A percentile compares a stretch with the other conserved stretches of the same genome.
These are phyloP conservation scores for Cytospora piceae DNA, from an alignment of 2,329 filamentous ascomycete genomes.

Conservation along the genomic window DNA sequence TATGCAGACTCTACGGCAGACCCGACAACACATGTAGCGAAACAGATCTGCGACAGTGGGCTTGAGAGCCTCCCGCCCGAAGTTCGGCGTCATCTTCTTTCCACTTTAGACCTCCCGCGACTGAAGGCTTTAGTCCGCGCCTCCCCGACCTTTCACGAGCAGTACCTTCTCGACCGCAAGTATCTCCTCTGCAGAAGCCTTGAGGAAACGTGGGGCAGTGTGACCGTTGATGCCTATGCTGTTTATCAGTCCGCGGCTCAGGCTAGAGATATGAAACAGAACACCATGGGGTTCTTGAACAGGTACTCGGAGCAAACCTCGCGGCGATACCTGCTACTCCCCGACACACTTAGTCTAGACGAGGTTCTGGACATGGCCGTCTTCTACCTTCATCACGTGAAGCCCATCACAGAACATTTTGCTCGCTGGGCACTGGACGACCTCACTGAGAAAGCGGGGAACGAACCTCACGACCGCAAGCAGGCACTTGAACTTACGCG, in stretches of 20 bases:
- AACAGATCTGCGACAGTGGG: too few species aligned
- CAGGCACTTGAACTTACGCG: not conserved
- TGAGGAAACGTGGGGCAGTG: slow-evolving; percentile 30
- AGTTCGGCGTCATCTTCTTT: slow-evolving; percentile 34
- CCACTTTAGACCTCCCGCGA: slow-evolving; percentile 28
- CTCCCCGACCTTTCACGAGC: slow-evolving; percentile 36
- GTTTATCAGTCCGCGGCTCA: slow-evolving; percentile 19
- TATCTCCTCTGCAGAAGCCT: slow-evolving; percentile 33
- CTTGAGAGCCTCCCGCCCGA: slow-evolving; percentile 34
- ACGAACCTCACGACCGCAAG: not conserved
- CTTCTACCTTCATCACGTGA: not conserved
- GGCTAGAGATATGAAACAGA: not conserved
- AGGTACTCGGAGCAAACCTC: slow-evolving; percentile 1
- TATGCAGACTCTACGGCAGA: too few species aligned
- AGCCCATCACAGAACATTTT: not conserved
- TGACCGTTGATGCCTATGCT: slow-evolving; percentile 29
- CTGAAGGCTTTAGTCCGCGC: slow-evolving; percentile 34
- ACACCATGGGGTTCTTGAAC: not conserved
- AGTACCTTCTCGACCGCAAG: slow-evolving; percentile 34
- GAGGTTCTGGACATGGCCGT: not conserved
- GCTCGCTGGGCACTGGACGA: not conserved
- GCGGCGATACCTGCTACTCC: not conserved
- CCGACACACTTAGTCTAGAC: not conserved
- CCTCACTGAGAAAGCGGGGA: not conserved
- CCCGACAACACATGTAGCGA: too few species aligned